A percentile compares a stretch with the other conserved stretches of the same genome.
Conservation (phyloP, 2,329 filamentous ascomycete genomes). For the Apiospora marii region DNA sequence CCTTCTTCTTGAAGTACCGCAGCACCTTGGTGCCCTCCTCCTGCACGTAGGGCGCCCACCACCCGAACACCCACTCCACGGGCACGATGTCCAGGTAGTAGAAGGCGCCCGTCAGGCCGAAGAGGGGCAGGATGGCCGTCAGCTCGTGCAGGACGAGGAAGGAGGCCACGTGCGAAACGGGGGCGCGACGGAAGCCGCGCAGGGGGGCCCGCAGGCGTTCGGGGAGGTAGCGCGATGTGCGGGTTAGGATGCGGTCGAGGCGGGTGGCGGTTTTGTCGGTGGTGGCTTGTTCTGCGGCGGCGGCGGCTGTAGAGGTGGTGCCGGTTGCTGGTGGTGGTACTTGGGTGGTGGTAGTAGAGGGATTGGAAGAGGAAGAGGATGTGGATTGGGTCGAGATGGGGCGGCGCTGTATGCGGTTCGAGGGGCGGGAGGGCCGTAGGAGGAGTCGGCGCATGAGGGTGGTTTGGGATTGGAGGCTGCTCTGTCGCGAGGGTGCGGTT, state of each 20-base stretch:
- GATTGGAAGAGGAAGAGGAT: neutral
- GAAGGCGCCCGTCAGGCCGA: slow-evolving; percentile 78
- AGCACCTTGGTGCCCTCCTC: slow-evolving; percentile 78
- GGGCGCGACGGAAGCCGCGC: slow-evolving; percentile 74
- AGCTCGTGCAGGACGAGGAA: slow-evolving; percentile 93
- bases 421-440: neutral
- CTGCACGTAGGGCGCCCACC: slow-evolving; percentile 60
- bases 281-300: slow-evolving; percentile 24
- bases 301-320: slow-evolving; percentile 5
- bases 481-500: neutral
- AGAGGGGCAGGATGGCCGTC: slow-evolving; percentile 82
- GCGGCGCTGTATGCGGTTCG: slow-evolving; percentile 27
- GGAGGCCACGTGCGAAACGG: slow-evolving; percentile 81
- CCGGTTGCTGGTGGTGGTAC: neutral
- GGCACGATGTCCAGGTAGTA: slow-evolving; percentile 83
- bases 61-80: slow-evolving; percentile 55
- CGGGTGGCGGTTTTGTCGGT: slow-evolving; percentile 39
- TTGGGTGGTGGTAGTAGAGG: slow-evolving; percentile 15
- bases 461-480: slow-evolving; percentile 17
- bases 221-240: slow-evolving; percentile 59
- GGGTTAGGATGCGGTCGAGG: slow-evolving; percentile 55
- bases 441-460: slow-evolving; percentile 5
- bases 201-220: slow-evolving; percentile 74
- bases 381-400: slow-evolving; percentile 35
- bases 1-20: slow-evolving; percentile 77